Evolutionary conservation across 306 rosid genomes (phyloP).

Genomic region (Prunus padus): DNA sequence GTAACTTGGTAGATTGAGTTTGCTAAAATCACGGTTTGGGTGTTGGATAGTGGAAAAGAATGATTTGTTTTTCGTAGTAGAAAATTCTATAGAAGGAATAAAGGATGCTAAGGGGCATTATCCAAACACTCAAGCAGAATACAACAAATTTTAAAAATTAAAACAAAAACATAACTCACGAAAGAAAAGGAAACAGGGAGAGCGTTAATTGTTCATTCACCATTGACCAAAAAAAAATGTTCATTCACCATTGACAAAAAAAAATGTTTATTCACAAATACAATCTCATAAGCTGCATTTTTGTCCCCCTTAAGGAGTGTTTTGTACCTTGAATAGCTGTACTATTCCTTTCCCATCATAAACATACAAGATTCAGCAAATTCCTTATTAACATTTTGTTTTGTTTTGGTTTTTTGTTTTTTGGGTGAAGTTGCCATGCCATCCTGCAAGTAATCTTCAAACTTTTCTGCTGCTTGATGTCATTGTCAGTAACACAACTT

Average conservation of each 20-base stretch:
- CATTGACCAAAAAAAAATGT: background rate
- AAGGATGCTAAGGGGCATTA: background rate
- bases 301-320: background rate
- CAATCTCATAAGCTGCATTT: background rate
- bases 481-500: background rate
- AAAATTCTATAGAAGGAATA: background rate
- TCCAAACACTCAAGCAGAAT: background rate
- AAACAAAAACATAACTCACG: background rate
- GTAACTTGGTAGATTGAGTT: background rate
- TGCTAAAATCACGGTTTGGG: background rate
- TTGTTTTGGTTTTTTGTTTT: background rate
- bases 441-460: background rate
- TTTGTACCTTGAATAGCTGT: background rate
- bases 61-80: background rate
- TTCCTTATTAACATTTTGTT: background rate
- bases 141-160: background rate
- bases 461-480: background rate
- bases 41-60: background rate
- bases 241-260: background rate
- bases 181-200: background rate
- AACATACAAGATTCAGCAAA: background rate
- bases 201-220: background rate
- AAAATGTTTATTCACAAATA: background rate
- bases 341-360: background rate
- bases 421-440: background rate